Evolutionary conservation across 2,329 filamentous ascomycete species (phyloP), one percentile per base, ranked within the genome.

Genomic region (Cercospora brassicicola): DNA sequence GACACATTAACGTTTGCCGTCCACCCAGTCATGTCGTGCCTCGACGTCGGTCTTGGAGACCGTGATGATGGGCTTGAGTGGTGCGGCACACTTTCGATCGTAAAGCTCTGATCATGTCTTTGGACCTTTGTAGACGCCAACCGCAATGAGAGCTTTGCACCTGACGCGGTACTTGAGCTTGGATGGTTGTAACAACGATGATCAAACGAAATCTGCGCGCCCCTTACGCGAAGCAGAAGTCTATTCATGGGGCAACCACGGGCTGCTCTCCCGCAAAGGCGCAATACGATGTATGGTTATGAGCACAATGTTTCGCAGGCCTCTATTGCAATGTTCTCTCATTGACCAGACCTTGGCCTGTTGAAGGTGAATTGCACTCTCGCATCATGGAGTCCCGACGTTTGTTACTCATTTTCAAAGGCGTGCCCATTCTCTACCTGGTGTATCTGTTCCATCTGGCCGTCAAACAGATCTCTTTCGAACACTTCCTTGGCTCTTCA

Each of bases 401-500:
- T 13, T 26, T 48, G 26, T 45, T 7, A 26, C 20, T 61, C 59
- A 23, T 48, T 28, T 26, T 48, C 13, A 42, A 61, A 28, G 23
- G 28, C 9, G 36, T 65, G n/a, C 26, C 33, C 9, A 18, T 39
- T 15, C 53, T 69, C 3, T 42, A 28, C 18, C 23, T 66, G 4
- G 10, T 66, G 13, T 60, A 45, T 26, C 56, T 65, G 26, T 10
- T 68, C 13, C 55, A 30, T 36, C 33, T 57, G 18, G 60, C 31
- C 8, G 39, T 15, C 33, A 59, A 62, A 11, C 68, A 71, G 20
- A 20, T 39, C 10, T 56, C 31, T 8, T 72, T 65, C 66, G 67
- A 72, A 48, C 5, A 13, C 28, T 68, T 59, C 51, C 67, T 72
- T 45, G n/a, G n/a, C 18, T 48, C 67, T 18, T 39, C 33, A 18